phyloP scores from a whole-genome alignment of 306 rosid genomes.

The Heteromeles arbutifolia region DNA sequence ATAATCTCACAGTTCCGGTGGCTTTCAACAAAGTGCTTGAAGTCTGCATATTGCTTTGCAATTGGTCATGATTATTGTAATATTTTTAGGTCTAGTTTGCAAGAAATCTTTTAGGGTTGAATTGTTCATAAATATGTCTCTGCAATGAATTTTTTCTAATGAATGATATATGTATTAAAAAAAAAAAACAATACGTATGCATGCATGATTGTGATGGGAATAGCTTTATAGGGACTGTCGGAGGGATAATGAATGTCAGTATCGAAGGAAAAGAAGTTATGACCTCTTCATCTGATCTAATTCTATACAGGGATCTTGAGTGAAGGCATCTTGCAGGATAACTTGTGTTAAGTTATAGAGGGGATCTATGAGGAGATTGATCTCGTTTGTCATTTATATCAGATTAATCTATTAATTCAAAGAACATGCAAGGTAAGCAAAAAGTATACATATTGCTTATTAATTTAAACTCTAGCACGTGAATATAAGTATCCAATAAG shows the following conservation, averaged over 20 bases:
- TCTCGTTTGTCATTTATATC: not conserved
- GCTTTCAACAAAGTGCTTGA: not conserved
- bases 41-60: not conserved
- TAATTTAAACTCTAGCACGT: too few relatives aligned
- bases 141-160: too few relatives aligned
- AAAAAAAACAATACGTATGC: too few relatives aligned
- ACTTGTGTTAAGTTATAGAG: not conserved
- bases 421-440: too few relatives aligned
- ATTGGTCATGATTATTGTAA: not conserved
- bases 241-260: not conserved
- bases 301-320: too few relatives aligned
- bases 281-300: not conserved
- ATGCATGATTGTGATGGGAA: not conserved
- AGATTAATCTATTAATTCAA: not conserved
- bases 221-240: not conserved
- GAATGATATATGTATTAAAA: too few relatives aligned
- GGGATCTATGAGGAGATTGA: not conserved
- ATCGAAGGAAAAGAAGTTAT: not conserved
- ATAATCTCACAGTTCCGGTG: not conserved
- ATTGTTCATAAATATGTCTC: too few relatives aligned
- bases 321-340: too few relatives aligned
- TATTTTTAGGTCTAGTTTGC: too few relatives aligned
- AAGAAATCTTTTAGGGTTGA: not conserved
- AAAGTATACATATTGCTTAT: too few relatives aligned
- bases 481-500: too few relatives aligned